Evolutionary conservation across 345 rosid genomes (phyloP).

Genomic region (Turritis glabra): DNA sequence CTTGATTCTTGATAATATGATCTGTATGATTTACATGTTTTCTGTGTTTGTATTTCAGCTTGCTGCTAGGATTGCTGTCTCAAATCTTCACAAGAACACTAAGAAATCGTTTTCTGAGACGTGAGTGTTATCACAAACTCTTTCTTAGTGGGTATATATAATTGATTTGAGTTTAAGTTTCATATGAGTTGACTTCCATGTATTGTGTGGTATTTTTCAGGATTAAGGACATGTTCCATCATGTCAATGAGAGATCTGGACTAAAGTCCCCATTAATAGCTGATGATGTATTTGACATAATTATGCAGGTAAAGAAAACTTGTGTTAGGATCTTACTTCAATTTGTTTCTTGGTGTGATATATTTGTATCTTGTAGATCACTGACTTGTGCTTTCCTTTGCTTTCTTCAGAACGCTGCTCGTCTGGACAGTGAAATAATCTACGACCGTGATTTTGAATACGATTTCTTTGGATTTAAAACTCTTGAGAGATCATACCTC

Average conservation of each 20-base stretch:
- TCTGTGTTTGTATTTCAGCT: constrained; percentile 50
- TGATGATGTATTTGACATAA: constrained; percentile 86
- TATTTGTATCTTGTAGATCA: background rate
- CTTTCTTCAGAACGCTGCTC: constrained; percentile 64
- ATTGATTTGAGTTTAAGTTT: background rate
- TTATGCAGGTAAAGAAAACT: constrained; percentile 58
- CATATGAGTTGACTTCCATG: background rate
- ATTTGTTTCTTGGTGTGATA: background rate
- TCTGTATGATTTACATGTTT: background rate
- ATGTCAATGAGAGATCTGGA: constrained; percentile 76
- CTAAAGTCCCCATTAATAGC: constrained; percentile 77
- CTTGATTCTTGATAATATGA: background rate
- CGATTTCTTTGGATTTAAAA: constrained; percentile 91
- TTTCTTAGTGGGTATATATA: background rate
- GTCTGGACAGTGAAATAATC: constrained; percentile 85
- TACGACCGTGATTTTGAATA: constrained; percentile 92
- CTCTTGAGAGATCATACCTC: constrained; percentile 90
- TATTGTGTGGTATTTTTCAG: constrained; percentile 43
- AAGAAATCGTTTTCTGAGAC: constrained; percentile 92
- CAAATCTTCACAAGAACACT: constrained; percentile 96
- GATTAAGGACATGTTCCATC: constrained; percentile 80
- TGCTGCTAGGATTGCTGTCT: constrained; percentile 97
- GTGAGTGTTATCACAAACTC: constrained; percentile 49
- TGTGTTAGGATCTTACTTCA: background rate
- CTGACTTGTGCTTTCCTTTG: background rate